Percentiles rank a stretch among this genome's conserved stretches.
phyloP scores from a whole-genome alignment of 768 basidiomycete species.

The Kondoa malvinella region DNA sequence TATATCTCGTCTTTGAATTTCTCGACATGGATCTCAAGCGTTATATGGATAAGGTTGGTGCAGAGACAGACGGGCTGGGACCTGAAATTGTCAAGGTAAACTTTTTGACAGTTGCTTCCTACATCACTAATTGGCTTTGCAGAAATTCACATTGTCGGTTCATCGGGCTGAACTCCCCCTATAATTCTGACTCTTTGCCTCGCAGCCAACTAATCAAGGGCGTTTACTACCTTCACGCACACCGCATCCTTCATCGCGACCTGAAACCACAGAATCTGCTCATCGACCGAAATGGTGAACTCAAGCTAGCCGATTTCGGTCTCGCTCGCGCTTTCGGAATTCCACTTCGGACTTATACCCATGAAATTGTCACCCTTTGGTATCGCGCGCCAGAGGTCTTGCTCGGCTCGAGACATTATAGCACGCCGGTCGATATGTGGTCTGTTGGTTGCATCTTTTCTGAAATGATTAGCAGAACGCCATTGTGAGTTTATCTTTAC shows the following conservation, averaged over 20 bases:
- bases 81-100: conserved; percentile 52
- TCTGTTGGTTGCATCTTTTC: conserved; percentile 97
- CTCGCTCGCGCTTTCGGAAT: conserved; percentile 94
- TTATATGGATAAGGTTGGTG: conserved; percentile 79
- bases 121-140: background rate
- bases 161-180: background rate
- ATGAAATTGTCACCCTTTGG: conserved; percentile 99
- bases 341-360: conserved; percentile 96
- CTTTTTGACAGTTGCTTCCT: conserved; percentile 4
- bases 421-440: conserved; percentile 99
- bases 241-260: conserved; percentile 87
- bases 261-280: conserved; percentile 73
- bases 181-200: conserved; percentile 32
- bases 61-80: conserved; percentile 39
- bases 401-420: conserved; percentile 86
- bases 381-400: conserved; percentile 96
- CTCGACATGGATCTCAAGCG: conserved; percentile 90
- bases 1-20: conserved; percentile 96
- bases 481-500: background rate
- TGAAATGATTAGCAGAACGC: conserved; percentile 54
- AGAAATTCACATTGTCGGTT: background rate
- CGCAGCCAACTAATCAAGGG: conserved; percentile 70
- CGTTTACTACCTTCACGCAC: conserved; percentile 82
- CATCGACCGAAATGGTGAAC: conserved; percentile 71
- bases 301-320: conserved; percentile 93